Evolutionary conservation across 768 basidiomycete genomes (phyloP).

Genomic region (Tricholomella constricta): DNA sequence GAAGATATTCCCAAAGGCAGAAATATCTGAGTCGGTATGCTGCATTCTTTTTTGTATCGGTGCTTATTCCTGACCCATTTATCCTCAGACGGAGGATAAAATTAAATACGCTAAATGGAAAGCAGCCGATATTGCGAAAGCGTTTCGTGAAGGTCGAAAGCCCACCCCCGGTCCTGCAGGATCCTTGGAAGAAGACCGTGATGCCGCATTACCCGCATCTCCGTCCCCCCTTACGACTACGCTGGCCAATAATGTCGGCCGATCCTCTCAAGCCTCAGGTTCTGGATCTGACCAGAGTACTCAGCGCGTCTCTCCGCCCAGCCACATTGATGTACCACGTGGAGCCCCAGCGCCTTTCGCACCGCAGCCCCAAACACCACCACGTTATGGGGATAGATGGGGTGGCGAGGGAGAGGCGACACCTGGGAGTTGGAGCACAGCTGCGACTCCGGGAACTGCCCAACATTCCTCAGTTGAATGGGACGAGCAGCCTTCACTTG

Average conservation of each 20-base stretch:
- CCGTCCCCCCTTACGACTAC: conserved; percentile 4
- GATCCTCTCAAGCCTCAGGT: conserved; percentile 25
- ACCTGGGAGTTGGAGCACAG: conserved; percentile 73
- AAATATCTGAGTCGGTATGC: conserved; percentile 60
- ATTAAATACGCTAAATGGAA: conserved; percentile 97
- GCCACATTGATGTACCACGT: conserved; percentile 12
- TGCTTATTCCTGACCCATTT: not conserved
- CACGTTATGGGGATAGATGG: conserved; percentile 13
- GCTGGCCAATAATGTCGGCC: conserved; percentile 12
- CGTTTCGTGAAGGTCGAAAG: conserved; percentile 88
- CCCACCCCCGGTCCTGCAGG: conserved; percentile 81
- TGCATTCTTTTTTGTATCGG: not conserved
- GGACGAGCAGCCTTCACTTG: conserved; percentile 15
- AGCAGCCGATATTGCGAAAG: conserved; percentile 92
- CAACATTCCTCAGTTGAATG: conserved; percentile 17
- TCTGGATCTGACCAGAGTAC: conserved; percentile 23
- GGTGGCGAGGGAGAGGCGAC: conserved; percentile 35
- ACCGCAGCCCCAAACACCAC: conserved; percentile 15
- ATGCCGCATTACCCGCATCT: conserved; percentile 13
- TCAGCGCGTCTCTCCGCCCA: conserved; percentile 33
- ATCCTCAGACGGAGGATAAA: conserved; percentile 75
- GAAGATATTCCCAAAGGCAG: conserved; percentile 65
- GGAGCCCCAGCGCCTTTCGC: not conserved
- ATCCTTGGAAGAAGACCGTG: conserved; percentile 29
- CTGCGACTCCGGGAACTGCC: conserved; percentile 67